These are phyloP conservation scores for Yamadazyma sp. DNA, from an alignment of 805 yeast genomes.

Conservation along the genomic window DNA sequence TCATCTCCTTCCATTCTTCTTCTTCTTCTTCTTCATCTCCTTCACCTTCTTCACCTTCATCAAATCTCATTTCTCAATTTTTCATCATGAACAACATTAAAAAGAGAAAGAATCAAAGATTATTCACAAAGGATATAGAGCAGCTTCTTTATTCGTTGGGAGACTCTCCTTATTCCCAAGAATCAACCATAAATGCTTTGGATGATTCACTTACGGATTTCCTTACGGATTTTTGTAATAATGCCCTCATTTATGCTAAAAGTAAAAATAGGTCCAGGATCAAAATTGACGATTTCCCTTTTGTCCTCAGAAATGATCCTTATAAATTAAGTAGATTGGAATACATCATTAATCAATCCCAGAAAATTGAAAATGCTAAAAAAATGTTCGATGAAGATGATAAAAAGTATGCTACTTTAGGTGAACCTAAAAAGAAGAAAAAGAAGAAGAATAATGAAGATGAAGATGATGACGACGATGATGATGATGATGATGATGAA, in stretches of 20 bases:
- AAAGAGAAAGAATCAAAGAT: conserved; percentile 29
- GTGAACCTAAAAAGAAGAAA: conserved; percentile 8
- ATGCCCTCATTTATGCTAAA: conserved; percentile 29
- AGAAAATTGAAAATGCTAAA: conserved; percentile 36
- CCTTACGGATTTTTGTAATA: conserved; percentile 32
- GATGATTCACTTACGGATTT: conserved; percentile 40
- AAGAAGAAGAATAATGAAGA: conserved; percentile 8
- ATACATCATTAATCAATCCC: conserved; percentile 37
- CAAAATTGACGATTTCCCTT: conserved; percentile 41
- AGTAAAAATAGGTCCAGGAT: conserved; percentile 38
- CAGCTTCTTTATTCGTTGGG: conserved; percentile 40
- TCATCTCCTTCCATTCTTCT: conserved; percentile 1
- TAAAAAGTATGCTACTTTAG: conserved; percentile 10
- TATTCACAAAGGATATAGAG: conserved; percentile 41
- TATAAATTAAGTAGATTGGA: conserved; percentile 38
- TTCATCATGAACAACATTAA: conserved; percentile 5
- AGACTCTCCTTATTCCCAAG: conserved; percentile 38
- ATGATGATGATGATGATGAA: not conserved
- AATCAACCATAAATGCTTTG: conserved; percentile 34
- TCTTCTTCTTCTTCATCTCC: not conserved
- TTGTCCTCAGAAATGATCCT: conserved; percentile 40
- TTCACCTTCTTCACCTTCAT: conserved; percentile 5
- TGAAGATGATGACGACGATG: conserved; percentile 1
- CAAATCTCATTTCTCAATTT: no score
- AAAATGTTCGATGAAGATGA: conserved; percentile 38